phyloP scores from a whole-genome alignment of 345 rosid species.

The Gossypium mustelinum region DNA sequence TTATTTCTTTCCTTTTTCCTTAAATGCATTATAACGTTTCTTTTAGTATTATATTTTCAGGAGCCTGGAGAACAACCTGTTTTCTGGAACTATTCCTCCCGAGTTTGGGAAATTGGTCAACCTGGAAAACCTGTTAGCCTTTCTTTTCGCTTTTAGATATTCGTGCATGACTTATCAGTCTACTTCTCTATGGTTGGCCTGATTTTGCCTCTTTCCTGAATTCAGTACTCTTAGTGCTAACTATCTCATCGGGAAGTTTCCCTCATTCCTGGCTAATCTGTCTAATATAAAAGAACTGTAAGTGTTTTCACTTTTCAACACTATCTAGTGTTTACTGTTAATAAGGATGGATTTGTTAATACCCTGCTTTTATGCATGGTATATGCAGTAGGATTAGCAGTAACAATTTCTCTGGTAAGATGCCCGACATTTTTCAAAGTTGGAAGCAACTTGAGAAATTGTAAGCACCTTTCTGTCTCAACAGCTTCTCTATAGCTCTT shows the following conservation, averaged over 20 bases:
- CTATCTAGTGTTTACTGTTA: background rate
- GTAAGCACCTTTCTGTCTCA: slow-evolving; percentile 4
- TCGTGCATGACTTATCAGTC: background rate
- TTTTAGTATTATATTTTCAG: background rate
- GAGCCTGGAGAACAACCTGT: slow-evolving; percentile 17
- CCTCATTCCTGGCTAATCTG: slow-evolving; percentile 10
- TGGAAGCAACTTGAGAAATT: slow-evolving; percentile 15
- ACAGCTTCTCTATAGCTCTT: background rate
- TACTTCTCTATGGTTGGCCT: background rate
- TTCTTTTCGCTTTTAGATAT: background rate
- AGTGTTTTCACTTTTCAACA: background rate
- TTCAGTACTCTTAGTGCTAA: slow-evolving; percentile 19
- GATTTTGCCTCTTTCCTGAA: background rate
- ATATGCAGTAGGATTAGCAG: slow-evolving; percentile 20
- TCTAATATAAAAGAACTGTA: slow-evolving; percentile 15
- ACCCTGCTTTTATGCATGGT: background rate
- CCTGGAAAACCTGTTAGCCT: slow-evolving; percentile 17
- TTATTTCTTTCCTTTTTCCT: background rate
- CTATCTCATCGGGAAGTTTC: slow-evolving; percentile 13
- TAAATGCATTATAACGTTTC: no score
- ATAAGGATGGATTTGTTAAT: background rate
- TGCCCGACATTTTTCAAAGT: slow-evolving; percentile 13
- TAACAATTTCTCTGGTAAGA: slow-evolving; percentile 21
- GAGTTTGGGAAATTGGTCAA: slow-evolving; percentile 17
- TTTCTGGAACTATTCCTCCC: slow-evolving; percentile 20